These are phyloP conservation scores for Pezicula carpinea DNA, from an alignment of 2,329 filamentous ascomycete species.

Conservation along the genomic window DNA sequence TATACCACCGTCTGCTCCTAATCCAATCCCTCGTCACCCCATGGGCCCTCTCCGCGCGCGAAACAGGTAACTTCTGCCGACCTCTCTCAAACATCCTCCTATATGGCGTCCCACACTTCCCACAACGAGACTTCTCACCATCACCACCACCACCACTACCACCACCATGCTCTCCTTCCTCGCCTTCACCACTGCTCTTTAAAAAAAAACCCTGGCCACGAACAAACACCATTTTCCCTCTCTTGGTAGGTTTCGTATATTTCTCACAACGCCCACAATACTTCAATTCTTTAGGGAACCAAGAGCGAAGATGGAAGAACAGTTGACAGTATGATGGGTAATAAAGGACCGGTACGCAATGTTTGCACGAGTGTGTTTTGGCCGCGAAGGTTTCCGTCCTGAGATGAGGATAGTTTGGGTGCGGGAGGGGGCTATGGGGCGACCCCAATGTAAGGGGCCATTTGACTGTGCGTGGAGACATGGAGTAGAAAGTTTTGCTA, in stretches of 20 bases:
- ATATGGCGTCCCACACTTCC: background rate
- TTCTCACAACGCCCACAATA: background rate
- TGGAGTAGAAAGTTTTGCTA: too few relatives aligned
- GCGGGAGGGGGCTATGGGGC: background rate
- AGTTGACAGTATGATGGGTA: slow-evolving; percentile 1
- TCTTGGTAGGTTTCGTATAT: background rate
- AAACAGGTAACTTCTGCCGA: background rate
- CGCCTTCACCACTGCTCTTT: too few relatives aligned
- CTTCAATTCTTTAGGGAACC: background rate
- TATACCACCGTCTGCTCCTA: too few relatives aligned
- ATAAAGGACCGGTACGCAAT: slow-evolving; percentile 2
- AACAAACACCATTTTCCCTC: too few relatives aligned
- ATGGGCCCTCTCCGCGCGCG: too few relatives aligned
- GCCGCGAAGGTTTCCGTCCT: background rate
- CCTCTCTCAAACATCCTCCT: slow-evolving; percentile 1
- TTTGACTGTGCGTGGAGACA: background rate
- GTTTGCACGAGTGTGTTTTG: background rate
- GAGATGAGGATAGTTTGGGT: background rate
- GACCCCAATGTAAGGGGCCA: background rate
- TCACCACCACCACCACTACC: too few relatives aligned
- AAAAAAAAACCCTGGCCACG: too few relatives aligned
- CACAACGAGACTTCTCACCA: background rate
- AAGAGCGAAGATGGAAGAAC: slow-evolving; percentile 1
- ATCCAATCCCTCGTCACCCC: too few relatives aligned
- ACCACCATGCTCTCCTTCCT: too few relatives aligned